Conservation (phyloP, 495 filamentous ascomycete species). For the Aspergillus egyptiacus region DNA sequence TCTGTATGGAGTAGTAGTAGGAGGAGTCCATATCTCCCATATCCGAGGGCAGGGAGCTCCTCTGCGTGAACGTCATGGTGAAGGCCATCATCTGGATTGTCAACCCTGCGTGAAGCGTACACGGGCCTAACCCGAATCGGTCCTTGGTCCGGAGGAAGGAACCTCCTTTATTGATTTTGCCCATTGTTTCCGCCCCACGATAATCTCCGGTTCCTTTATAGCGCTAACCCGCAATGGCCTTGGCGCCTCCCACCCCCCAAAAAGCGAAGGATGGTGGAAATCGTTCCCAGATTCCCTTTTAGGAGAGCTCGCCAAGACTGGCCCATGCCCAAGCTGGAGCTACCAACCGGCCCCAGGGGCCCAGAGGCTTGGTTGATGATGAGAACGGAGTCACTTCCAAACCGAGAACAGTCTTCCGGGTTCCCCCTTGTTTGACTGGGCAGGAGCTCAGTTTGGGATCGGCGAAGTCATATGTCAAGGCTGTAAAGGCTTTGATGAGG, state of each 20-base stretch:
- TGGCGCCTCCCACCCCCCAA: slow-evolving; percentile 12
- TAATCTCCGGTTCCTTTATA: slow-evolving; percentile 24
- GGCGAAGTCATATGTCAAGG: background rate
- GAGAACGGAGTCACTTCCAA: slow-evolving; percentile 23
- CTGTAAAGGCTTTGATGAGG: background rate
- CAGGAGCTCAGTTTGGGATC: background rate
- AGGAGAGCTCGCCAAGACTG: slow-evolving; percentile 15
- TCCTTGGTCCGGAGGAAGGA: slow-evolving; percentile 5
- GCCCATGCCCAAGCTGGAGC: slow-evolving; percentile 9
- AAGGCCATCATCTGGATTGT: slow-evolving; percentile 3
- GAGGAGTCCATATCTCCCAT: background rate
- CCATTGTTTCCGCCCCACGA: slow-evolving; percentile 18
- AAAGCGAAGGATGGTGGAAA: slow-evolving; percentile 18
- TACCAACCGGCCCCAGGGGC: slow-evolving; percentile 22
- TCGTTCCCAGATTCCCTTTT: slow-evolving; percentile 21
- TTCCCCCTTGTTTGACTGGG: background rate
- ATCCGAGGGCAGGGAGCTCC: no score
- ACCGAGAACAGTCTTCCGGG: slow-evolving; percentile 11
- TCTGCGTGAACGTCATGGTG: slow-evolving; percentile 6
- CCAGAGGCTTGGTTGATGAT: slow-evolving; percentile 20
- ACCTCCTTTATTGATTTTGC: slow-evolving; percentile 11
- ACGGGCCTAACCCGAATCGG: background rate
- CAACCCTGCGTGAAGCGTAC: slow-evolving; percentile 9
- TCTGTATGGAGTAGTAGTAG: background rate
- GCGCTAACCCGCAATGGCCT: slow-evolving; percentile 13